These are phyloP conservation scores for Hypoxylon sp. DNA, from an alignment of 2,329 filamentous ascomycete species.

Conservation along the genomic window DNA sequence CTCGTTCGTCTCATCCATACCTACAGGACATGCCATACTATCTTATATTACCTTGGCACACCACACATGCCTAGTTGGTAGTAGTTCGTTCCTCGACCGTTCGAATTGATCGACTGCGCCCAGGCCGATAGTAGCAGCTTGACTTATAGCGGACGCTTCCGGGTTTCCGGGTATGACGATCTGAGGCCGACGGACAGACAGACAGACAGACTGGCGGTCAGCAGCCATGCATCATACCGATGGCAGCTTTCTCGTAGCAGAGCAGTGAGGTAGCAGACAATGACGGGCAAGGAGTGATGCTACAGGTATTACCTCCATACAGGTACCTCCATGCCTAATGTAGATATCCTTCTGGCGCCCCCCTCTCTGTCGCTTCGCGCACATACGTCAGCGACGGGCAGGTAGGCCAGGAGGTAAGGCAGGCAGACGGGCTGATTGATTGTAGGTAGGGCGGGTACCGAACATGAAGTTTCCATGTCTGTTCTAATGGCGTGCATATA, in stretches of 20 bases:
- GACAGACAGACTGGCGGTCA: constrained; percentile 65
- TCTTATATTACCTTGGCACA: constrained; percentile 28
- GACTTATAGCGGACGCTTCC: constrained; percentile 34
- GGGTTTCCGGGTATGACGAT: constrained; percentile 42
- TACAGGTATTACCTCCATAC: neutral
- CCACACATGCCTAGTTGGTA: constrained; percentile 38
- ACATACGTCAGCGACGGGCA: constrained; percentile 34
- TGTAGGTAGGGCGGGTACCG: constrained; percentile 41
- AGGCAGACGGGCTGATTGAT: no score
- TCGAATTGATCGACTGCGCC: constrained; percentile 5
- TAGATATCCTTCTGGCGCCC: neutral
- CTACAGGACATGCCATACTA: no score
- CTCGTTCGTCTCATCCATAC: constrained; percentile 35
- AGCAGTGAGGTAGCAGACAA: neutral
- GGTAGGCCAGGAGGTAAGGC: no score
- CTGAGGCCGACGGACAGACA: constrained; percentile 51
- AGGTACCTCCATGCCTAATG: no score
- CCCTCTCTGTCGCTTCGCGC: constrained; percentile 2
- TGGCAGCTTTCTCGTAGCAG: neutral
- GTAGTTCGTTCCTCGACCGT: constrained; percentile 20
- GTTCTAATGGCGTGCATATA: constrained; percentile 43
- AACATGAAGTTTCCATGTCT: constrained; percentile 36
- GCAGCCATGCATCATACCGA: constrained; percentile 47
- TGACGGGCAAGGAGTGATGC: neutral
- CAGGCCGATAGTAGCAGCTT: constrained; percentile 18